Evolutionary conservation across 202 grass and related monocot species (phyloP), one percentile per base, ranked within the genome.

Genomic region (Digitaria exilis): DNA sequence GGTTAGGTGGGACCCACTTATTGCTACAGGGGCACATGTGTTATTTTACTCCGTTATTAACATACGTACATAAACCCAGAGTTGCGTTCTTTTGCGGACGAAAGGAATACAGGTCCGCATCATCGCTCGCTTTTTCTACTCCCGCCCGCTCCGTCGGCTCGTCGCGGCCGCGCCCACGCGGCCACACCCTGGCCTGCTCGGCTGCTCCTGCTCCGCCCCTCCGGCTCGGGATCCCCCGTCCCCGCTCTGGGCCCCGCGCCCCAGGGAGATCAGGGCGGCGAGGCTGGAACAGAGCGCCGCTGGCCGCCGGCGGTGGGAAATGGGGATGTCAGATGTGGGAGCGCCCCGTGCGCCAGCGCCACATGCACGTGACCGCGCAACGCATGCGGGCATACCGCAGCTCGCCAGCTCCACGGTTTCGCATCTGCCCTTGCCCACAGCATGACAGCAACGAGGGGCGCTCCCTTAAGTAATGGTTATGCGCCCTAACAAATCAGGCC

Each of bases 111-210:
- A 6, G 42, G 11, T 35, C 80, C 2, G 50, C 45, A 26, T 39
- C 49, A 18, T 70, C 16, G 32, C 30, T 25, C 31, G 21, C 13
- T 52, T 81, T 85, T 6, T 75, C 63, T 85, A 72, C 13, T 75
- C 55, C 71, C 32, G 4, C 21, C 71, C 24, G 49, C 58, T 21
- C 45, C 83, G 75, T 79, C 83, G 83, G 65, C 31, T 19, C 82
- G 63, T 76, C 82, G 82, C 62, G 72, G 66, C 1, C 72, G 13
- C 30, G 22, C 13, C 2, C 73, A n/a, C 39, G 5, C 11, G 39
- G n/a, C 1, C 19, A 4, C 68, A 9, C 66, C 3, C 37, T 4
- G 37, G n/a, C n/a, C n/a, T n/a, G n/a, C n/a, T n/a, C n/a, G n/a
- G n/a, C n/a, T n/a, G n/a, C n/a, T n/a, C 37, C 37, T 39, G 37